Evolutionary conservation across 306 rosid genomes (phyloP).

Genomic region (Cicer arietinum): DNA sequence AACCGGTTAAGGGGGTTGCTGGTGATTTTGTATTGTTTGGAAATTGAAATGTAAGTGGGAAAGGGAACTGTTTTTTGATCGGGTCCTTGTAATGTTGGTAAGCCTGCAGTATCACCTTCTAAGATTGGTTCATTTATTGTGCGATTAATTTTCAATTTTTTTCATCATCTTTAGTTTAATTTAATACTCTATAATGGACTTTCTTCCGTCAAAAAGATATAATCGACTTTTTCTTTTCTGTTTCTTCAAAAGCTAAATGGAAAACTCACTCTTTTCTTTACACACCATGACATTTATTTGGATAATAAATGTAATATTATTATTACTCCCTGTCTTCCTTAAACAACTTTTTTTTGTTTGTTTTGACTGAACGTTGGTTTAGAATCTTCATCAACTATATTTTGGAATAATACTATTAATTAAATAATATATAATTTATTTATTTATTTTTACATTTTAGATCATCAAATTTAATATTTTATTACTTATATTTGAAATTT

Average conservation of each 20-base stretch:
- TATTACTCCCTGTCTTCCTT: no score
- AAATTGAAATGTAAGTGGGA: not conserved
- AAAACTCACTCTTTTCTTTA: not conserved
- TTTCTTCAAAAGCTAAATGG: not conserved
- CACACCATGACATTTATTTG: constrained; percentile 4
- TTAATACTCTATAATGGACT: no score
- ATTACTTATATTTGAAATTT: no score
- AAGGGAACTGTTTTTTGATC: not conserved
- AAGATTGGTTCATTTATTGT: not conserved
- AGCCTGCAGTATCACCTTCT: constrained; percentile 1
- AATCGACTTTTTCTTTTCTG: constrained; percentile 6
- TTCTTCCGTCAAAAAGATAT: no score
- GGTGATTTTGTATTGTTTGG: not conserved
- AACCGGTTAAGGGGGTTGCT: constrained; percentile 41
- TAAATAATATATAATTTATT: no score
- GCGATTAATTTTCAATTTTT: not conserved
- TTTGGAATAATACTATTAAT: no score
- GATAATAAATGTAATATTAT: no score
- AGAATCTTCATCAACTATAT: no score
- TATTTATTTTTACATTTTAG: no score
- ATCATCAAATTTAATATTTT: no score
- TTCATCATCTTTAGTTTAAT: not conserved
- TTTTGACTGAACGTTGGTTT: no score
- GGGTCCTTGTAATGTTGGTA: constrained; percentile 24
- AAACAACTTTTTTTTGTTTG: no score